These are phyloP conservation scores for Coffea humblotiana DNA, from an alignment of 305 asterid genomes.

Conservation along the genomic window DNA sequence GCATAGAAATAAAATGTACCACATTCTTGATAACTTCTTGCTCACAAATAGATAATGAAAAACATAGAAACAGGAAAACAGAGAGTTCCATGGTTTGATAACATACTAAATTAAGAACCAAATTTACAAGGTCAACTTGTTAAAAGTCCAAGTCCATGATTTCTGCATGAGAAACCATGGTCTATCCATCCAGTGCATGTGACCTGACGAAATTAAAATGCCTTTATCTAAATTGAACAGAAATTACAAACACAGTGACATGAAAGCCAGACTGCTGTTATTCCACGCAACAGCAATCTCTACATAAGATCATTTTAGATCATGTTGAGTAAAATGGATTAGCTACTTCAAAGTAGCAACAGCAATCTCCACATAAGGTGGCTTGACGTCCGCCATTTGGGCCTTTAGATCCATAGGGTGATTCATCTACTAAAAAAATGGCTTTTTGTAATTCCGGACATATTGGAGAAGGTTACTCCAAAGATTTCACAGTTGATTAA, in stretches of 20 bases:
- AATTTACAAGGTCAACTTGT: not conserved
- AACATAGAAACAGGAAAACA: not conserved
- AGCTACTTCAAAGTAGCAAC: not conserved
- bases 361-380: not conserved
- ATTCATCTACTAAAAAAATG: not conserved
- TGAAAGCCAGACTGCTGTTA: not conserved
- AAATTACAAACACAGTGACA: not conserved
- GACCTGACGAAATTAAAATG: not conserved
- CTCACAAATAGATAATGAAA: not conserved
- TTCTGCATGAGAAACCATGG: not conserved
- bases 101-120: not conserved
- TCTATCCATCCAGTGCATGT: not conserved
- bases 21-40: not conserved
- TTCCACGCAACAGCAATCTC: not conserved
- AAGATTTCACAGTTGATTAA: not conserved
- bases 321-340: not conserved
- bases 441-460: not conserved
- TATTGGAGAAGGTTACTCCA: not conserved
- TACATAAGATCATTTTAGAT: not conserved
- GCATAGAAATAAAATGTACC: conserved; percentile 18
- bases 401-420: not conserved
- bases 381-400: no score
- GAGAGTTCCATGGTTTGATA: not conserved
- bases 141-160: not conserved
- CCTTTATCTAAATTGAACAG: not conserved